phyloP scores from a whole-genome alignment of 345 rosid genomes.

The Aquilaria yunnanensis region DNA sequence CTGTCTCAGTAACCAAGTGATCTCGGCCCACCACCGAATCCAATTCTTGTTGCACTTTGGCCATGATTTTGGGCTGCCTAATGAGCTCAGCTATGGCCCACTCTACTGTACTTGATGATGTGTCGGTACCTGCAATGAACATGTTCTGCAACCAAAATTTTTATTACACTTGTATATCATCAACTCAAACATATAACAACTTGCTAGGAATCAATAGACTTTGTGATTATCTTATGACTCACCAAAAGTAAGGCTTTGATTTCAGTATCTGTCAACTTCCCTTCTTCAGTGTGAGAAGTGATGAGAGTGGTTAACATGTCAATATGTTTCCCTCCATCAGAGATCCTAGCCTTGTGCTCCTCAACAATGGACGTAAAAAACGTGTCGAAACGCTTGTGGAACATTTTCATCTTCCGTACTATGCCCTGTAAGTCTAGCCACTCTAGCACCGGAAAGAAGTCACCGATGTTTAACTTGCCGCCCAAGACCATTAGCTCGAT shows the following conservation, averaged over 20 bases:
- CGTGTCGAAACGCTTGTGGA: conserved; percentile 65
- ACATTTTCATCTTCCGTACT: conserved; percentile 74
- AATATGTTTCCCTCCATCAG: conserved; percentile 17
- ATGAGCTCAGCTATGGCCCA: conserved; percentile 90
- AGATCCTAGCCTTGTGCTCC: conserved; percentile 42
- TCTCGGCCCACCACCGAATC: conserved; percentile 55
- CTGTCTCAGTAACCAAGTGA: conserved; percentile 43
- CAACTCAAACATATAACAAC: too few relatives aligned
- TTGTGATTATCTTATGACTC: background rate
- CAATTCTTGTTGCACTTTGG: conserved; percentile 43
- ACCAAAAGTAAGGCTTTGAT: conserved; percentile 88
- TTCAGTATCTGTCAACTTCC: conserved; percentile 62
- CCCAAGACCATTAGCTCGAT: conserved; percentile 78
- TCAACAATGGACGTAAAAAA: conserved; percentile 53
- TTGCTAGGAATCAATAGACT: background rate
- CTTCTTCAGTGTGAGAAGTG: conserved; percentile 42
- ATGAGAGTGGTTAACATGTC: conserved; percentile 63
- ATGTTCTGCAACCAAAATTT: conserved; percentile 42
- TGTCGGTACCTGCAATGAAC: conserved; percentile 94
- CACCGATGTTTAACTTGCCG: conserved; percentile 85
- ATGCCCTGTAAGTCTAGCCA: conserved; percentile 86
- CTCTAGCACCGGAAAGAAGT: conserved; percentile 71
- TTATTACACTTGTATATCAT: background rate
- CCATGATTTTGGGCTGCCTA: conserved; percentile 55
- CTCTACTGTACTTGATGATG: conserved; percentile 79